A percentile compares a stretch with the other conserved stretches of the same genome.
Conservation (phyloP, 1,139 yeast species). For the Candida sojae region DNA sequence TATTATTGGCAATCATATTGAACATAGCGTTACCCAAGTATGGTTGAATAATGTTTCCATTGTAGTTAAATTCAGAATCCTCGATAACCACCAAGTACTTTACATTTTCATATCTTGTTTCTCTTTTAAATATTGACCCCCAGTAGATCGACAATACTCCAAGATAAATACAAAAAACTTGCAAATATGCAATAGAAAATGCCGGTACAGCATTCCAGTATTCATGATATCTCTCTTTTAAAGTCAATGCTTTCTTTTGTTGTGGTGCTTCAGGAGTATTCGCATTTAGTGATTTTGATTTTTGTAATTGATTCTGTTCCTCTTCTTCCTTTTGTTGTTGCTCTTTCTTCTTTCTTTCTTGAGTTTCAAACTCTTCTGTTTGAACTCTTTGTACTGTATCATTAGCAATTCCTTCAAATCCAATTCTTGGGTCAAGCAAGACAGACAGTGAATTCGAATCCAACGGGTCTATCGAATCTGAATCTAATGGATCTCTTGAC, state of each 20-base stretch:
- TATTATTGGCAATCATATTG: conserved; percentile 20
- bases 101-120: conserved; percentile 37
- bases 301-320: not conserved
- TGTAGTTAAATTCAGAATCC: conserved; percentile 28
- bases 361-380: not conserved
- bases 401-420: not conserved
- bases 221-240: conserved; percentile 8
- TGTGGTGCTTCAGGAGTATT: not conserved
- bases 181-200: conserved; percentile 10
- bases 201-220: conserved; percentile 8
- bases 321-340: not conserved
- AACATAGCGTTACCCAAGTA: conserved; percentile 36
- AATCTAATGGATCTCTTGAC: conserved; percentile 2
- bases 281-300: not conserved
- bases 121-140: conserved; percentile 56
- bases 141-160: conserved; percentile 55
- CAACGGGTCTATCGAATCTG: not conserved
- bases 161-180: conserved; percentile 20
- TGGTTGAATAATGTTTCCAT: conserved; percentile 23
- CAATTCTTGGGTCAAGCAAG: not conserved
- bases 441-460: not conserved
- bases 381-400: not conserved
- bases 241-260: conserved; percentile 5
- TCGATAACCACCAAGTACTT: conserved; percentile 49
- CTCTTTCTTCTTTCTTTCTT: not conserved